phyloP scores from a whole-genome alignment of 1,284 basidiomycete species.

The Calocybe gambosa region DNA sequence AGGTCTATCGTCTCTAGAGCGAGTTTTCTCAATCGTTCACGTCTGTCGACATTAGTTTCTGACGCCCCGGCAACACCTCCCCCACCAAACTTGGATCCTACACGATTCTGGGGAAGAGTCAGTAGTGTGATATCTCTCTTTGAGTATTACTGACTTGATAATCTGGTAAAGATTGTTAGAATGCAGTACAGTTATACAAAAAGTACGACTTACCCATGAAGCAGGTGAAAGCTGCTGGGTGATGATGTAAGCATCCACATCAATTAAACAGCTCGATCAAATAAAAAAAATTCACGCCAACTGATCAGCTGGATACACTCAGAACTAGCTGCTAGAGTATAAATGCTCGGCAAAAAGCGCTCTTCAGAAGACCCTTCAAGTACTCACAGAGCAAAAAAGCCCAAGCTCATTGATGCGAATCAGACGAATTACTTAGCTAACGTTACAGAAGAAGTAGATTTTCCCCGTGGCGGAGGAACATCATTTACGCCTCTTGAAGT shows the following conservation, averaged over 20 bases:
- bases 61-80: conserved; percentile 90
- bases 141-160: conserved; percentile 32
- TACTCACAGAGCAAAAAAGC: conserved; percentile 50
- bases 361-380: conserved; percentile 46
- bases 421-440: conserved; percentile 15
- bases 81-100: conserved; percentile 93
- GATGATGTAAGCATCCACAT: conserved; percentile 20
- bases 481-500: conserved; percentile 88
- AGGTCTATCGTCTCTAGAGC: conserved; percentile 95
- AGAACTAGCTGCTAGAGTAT: neutral
- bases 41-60: conserved; percentile 92
- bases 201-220: conserved; percentile 28
- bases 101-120: conserved; percentile 70
- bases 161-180: conserved; percentile 26
- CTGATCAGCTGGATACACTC: too few species aligned
- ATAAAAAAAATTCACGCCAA: too few species aligned
- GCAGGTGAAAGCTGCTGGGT: neutral
- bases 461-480: conserved; percentile 87
- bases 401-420: conserved; percentile 24
- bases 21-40: conserved; percentile 92
- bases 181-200: neutral
- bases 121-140: conserved; percentile 4
- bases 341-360: conserved; percentile 54
- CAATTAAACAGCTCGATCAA: conserved; percentile 20
- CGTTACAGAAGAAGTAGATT: conserved; percentile 79